Conservation (phyloP, 352 stramenopile genomes). For the Globisporangium heterothallicum region DNA sequence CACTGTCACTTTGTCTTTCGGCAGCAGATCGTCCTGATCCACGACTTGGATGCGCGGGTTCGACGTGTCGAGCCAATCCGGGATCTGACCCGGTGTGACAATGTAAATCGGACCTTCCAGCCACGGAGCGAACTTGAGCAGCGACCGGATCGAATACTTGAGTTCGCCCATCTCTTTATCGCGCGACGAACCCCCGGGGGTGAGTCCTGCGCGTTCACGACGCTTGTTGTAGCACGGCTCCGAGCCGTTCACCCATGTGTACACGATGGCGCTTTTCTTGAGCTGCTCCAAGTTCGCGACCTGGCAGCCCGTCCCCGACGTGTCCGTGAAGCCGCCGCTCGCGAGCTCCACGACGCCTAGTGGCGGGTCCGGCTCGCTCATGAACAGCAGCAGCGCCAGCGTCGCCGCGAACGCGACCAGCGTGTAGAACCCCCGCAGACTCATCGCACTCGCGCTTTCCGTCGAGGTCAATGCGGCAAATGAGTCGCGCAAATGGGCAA, state of each 20-base stretch:
- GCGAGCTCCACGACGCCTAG: slow-evolving; percentile 45
- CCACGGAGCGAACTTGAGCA: slow-evolving; percentile 77
- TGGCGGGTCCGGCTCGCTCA: slow-evolving; percentile 41
- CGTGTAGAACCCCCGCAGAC: slow-evolving; percentile 47
- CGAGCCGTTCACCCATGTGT: slow-evolving; percentile 85
- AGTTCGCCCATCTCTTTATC: slow-evolving; percentile 86
- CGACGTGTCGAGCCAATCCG: slow-evolving; percentile 64
- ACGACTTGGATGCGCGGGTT: slow-evolving; percentile 69
- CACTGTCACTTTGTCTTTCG: slow-evolving; percentile 42
- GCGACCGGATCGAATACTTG: slow-evolving; percentile 80
- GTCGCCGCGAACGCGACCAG: slow-evolving; percentile 39
- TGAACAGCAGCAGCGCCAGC: slow-evolving; percentile 45
- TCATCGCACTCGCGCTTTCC: background rate
- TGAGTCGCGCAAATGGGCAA: background rate
- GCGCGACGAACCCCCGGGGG: slow-evolving; percentile 53
- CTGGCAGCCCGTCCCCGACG: slow-evolving; percentile 39
- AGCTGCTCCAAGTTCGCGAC: slow-evolving; percentile 63
- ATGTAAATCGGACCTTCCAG: slow-evolving; percentile 81
- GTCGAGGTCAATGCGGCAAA: no score
- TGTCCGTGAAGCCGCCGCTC: slow-evolving; percentile 28
- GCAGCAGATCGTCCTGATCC: slow-evolving; percentile 75
- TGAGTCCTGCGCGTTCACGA: slow-evolving; percentile 39
- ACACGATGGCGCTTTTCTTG: slow-evolving; percentile 67
- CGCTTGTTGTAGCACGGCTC: slow-evolving; percentile 74
- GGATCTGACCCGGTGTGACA: slow-evolving; percentile 76